Conservation (phyloP, 2,329 filamentous ascomycete genomes). For the Anthostomella pinea region DNA sequence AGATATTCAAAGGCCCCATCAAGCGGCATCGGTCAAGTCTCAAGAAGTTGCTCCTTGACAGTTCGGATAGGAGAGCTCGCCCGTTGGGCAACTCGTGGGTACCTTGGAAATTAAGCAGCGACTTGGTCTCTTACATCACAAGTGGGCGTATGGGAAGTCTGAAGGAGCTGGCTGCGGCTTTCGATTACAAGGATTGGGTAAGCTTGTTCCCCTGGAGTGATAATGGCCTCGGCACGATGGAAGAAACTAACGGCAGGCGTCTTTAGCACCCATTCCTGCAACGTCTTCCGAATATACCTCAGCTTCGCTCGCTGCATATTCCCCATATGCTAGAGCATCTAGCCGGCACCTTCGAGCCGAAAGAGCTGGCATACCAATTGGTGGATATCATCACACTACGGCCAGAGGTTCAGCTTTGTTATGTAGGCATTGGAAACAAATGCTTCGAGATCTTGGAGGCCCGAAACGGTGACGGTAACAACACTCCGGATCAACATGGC, state of each 20-base stretch:
- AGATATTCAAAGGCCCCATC: constrained; percentile 68
- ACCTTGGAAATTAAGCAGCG: constrained; percentile 68
- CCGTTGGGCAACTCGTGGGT: constrained; percentile 52
- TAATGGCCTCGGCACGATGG: background rate
- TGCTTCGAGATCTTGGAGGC: constrained; percentile 80
- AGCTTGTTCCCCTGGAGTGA: constrained; percentile 28
- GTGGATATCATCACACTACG: constrained; percentile 75
- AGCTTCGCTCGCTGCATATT: constrained; percentile 69
- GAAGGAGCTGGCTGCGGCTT: constrained; percentile 67
- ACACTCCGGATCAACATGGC: constrained; percentile 13
- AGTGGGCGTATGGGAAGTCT: constrained; percentile 72
- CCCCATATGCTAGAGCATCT: constrained; percentile 64
- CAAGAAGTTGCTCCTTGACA: constrained; percentile 72
- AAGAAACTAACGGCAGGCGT: constrained; percentile 11
- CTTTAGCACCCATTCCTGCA: constrained; percentile 74
- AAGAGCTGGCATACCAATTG: constrained; percentile 72
- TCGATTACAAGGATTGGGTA: constrained; percentile 79
- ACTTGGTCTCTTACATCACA: constrained; percentile 70
- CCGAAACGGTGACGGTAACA: constrained; percentile 35
- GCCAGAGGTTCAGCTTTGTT: constrained; percentile 73
- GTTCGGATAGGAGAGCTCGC: constrained; percentile 51
- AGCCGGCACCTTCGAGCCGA: constrained; percentile 52
- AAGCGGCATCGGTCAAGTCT: constrained; percentile 69
- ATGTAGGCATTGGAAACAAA: constrained; percentile 72
- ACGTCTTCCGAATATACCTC: constrained; percentile 65